These are phyloP conservation scores for Cryphonectria nitschkei DNA, from an alignment of 2,329 filamentous ascomycete genomes.

Conservation along the genomic window DNA sequence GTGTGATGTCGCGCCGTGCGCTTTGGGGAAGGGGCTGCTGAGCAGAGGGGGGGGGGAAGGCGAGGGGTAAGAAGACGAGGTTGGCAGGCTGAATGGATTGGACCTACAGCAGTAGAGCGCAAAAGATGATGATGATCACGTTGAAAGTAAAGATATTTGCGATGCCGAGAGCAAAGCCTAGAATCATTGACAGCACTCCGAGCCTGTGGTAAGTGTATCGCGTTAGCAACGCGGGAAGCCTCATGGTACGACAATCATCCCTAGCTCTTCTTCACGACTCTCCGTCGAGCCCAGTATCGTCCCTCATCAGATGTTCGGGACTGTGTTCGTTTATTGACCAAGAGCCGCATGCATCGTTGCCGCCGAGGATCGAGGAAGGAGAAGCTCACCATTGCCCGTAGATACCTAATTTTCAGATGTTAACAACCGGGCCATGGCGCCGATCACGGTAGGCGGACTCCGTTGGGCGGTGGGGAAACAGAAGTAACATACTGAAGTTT, in stretches of 20 bases:
- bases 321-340: constrained; percentile 5
- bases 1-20: neutral
- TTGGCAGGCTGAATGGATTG: neutral
- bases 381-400: constrained; percentile 73
- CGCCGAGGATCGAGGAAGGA: neutral
- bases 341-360: constrained; percentile 10
- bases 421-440: constrained; percentile 35
- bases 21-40: neutral
- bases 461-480: neutral
- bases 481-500: constrained; percentile 68
- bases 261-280: neutral
- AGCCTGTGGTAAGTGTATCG: constrained; percentile 53
- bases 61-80: neutral
- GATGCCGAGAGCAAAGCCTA: constrained; percentile 71
- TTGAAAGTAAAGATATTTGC: constrained; percentile 66
- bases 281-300: neutral
- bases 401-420: constrained; percentile 58
- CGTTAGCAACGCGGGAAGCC: constrained; percentile 29
- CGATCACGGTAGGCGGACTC: constrained; percentile 23
- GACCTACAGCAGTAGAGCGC: constrained; percentile 58
- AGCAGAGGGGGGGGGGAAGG: neutral
- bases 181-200: constrained; percentile 70
- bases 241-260: neutral
- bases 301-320: no score
- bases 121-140: constrained; percentile 54